These are phyloP conservation scores for Pezicula radicicola DNA, from an alignment of 2,329 filamentous ascomycete genomes.

Conservation along the genomic window DNA sequence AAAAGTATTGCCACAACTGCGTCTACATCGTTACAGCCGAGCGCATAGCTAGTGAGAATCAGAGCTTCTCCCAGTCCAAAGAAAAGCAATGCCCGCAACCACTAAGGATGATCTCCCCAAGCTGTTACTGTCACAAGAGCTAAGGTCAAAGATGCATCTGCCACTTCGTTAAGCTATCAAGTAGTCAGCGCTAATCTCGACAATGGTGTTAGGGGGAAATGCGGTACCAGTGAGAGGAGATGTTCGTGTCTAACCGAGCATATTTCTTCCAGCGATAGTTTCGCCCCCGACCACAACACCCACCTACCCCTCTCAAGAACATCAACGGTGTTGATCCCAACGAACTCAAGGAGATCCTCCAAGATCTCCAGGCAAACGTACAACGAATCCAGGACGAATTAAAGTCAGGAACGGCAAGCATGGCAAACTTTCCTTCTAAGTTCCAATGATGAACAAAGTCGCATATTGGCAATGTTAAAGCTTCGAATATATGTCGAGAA, in stretches of 20 bases:
- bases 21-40: neutral
- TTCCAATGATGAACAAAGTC: no score
- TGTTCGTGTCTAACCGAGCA: neutral
- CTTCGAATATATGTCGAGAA: no score
- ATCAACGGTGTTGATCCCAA: no score
- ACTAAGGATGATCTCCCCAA: neutral
- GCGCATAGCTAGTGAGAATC: neutral
- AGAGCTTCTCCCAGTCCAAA: neutral
- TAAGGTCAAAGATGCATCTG: neutral
- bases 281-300: no score
- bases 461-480: no score
- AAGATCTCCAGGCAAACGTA: no score
- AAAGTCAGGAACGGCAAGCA: no score
- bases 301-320: no score
- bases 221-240: neutral
- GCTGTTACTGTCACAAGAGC: neutral
- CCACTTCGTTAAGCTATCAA: neutral
- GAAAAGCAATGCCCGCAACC: neutral
- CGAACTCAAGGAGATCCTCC: no score
- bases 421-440: no score
- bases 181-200: neutral
- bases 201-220: neutral
- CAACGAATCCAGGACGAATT: no score
- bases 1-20: neutral
- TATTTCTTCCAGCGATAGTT: no score